Base-by-base conservation (phyloP, 1,284 basidiomycete genomes). In the Trichosporon sp. region DNA sequence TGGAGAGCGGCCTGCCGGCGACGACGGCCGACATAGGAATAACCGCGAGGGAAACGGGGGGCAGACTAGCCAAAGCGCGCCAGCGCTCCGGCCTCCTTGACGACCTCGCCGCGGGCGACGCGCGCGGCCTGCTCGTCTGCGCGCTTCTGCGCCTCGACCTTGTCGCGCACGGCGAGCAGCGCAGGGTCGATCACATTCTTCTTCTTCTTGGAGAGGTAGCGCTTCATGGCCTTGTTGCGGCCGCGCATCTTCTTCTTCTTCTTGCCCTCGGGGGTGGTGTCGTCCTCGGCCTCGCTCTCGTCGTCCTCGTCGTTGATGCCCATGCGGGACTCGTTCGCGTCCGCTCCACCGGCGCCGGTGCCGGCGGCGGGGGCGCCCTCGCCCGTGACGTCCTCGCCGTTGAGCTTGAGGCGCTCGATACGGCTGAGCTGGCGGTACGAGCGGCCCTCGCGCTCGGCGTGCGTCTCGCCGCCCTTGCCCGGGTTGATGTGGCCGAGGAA, bases 131-230 rank as follows among this genome's bases (percentile, higher is more conserved):
- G 64, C 23, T 77, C 77, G 18, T 73, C 76, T 23, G 72, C 73
- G 44, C 76, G 72, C 63, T 73, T 67, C 71, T 79, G 77, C 51
- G 73, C 69, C 29, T 75, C 73, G 38, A 79, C 75, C 72, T 79
- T 79, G 12, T 72, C 74, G 67, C 74, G 72, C 31, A 79, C 74
- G 1, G 76, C 76, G 25, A 79, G 58, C 67, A 91, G 88, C 63
- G 89, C 87, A 29, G 92, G 92, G 80, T 96, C 93, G 73, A 97
- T 88, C 67, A 97, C 92, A 76, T 97, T 96, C 86, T 95, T 94
- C 79, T 92, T 88, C 82, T 94, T 91, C 74, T 81, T 81, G 84
- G 94, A 94, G 69, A 96, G 81, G 76, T 78, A 90, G 85, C 92
- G 85, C 82, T 94, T 95, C 80, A 92, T 82, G 79, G 88, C 91